Conservation (phyloP, 805 yeast genomes). For the Yarrowia deformans region DNA sequence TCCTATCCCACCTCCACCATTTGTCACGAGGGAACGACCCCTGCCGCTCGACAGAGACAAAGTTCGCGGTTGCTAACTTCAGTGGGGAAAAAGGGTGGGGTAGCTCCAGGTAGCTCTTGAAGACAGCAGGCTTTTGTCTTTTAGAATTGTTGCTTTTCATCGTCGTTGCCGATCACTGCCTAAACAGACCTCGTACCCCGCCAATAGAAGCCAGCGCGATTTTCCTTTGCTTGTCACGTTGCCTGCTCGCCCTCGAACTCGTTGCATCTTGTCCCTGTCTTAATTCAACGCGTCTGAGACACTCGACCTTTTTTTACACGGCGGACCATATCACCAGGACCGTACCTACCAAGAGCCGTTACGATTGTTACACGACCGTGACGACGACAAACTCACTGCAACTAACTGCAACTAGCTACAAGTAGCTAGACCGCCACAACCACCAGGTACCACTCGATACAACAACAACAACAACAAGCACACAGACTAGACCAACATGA, state of each 20-base stretch:
- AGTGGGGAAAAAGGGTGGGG: constrained; percentile 39
- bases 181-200: background rate
- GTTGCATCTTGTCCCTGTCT: background rate
- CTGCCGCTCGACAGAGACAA: background rate
- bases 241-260: no score
- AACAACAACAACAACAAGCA: no score
- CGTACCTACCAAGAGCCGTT: no score
- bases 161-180: constrained; percentile 11
- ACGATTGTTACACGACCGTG: no score
- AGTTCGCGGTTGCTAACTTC: background rate
- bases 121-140: constrained; percentile 20
- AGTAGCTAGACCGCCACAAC: no score
- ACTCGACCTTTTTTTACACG: background rate
- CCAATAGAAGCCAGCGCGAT: constrained; percentile 36
- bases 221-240: background rate
- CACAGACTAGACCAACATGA: background rate
- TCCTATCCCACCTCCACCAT: no score
- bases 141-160: background rate
- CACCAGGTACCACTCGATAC: no score
- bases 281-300: background rate
- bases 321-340: background rate
- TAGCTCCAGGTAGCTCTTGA: background rate
- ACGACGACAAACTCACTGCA: no score
- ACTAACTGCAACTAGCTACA: no score
- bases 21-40: background rate